Conservation (phyloP, 2,329 filamentous ascomycete species). For the Diplodia mutila region DNA sequence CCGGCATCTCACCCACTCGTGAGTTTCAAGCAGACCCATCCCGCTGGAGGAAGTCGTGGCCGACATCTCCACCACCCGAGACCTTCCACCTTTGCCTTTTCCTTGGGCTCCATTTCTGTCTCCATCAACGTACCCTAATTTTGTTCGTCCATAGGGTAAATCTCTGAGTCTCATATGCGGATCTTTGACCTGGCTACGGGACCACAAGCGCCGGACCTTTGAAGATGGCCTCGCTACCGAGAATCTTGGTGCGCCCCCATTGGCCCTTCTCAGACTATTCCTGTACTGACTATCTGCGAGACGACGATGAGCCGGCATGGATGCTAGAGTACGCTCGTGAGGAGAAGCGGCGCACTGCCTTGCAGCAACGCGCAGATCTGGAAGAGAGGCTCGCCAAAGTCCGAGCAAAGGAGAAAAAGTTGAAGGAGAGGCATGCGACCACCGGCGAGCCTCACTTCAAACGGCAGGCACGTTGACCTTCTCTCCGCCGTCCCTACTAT, state of each 20-base stretch:
- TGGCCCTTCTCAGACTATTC: not conserved
- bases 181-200: slow-evolving; percentile 86
- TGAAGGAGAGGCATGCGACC: slow-evolving; percentile 55
- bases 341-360: slow-evolving; percentile 68
- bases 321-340: slow-evolving; percentile 76
- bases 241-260: slow-evolving; percentile 41
- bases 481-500: no score
- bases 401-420: slow-evolving; percentile 64
- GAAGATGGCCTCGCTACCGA: slow-evolving; percentile 57
- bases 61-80: no score
- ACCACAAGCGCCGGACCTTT: slow-evolving; percentile 69
- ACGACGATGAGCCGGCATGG: slow-evolving; percentile 79
- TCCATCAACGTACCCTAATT: not conserved
- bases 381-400: slow-evolving; percentile 71
- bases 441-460: slow-evolving; percentile 55
- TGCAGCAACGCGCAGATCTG: slow-evolving; percentile 69
- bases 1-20: not conserved
- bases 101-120: no score
- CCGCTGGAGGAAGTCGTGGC: not conserved
- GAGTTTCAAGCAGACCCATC: not conserved
- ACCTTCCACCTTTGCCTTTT: not conserved
- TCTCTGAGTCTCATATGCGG: slow-evolving; percentile 89
- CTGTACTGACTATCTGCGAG: slow-evolving; percentile 32
- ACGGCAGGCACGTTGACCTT: slow-evolving; percentile 43
- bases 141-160: slow-evolving; percentile 65